Percentiles rank a stretch among this genome's conserved stretches.
These are phyloP conservation scores for Pharus latifolius DNA, from an alignment of 176 grass and related monocot species.

Conservation along the genomic window DNA sequence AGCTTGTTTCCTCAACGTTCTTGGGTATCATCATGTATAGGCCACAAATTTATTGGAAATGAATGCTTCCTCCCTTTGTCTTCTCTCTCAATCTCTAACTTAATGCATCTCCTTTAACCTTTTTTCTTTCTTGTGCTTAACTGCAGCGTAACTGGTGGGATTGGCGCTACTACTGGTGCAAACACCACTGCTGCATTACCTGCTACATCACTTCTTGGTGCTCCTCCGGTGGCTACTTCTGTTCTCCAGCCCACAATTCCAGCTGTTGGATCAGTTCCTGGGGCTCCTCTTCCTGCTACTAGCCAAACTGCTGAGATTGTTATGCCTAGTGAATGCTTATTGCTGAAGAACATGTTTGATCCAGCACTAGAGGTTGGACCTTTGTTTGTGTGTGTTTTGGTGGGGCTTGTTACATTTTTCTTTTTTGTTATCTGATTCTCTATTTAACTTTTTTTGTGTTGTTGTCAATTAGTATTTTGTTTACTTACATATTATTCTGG, in stretches of 20 bases:
- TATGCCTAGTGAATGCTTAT: slow-evolving; percentile 66
- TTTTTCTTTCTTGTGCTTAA: slow-evolving; percentile 1
- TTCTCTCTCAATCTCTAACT: neutral
- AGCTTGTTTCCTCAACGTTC: too few relatives aligned
- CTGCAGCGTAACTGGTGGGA: slow-evolving; percentile 57
- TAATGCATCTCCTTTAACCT: neutral
- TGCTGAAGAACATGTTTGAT: slow-evolving; percentile 98
- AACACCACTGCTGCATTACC: slow-evolving; percentile 34
- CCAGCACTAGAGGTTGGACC: slow-evolving; percentile 60
- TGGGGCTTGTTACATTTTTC: neutral
- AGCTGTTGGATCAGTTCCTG: slow-evolving; percentile 39
- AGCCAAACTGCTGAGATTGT: slow-evolving; percentile 24
- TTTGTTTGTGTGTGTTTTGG: neutral
- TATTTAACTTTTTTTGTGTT: neutral
- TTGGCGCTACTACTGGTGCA: slow-evolving; percentile 34
- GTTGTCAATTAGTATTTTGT: neutral
- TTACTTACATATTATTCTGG: neutral
- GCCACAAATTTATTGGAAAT: too few relatives aligned
- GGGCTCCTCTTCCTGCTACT: slow-evolving; percentile 35
- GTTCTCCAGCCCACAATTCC: slow-evolving; percentile 45
- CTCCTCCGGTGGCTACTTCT: slow-evolving; percentile 26
- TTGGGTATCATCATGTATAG: too few relatives aligned
- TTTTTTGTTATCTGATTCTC: neutral
- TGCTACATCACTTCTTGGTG: slow-evolving; percentile 49
- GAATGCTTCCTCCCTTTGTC: too few relatives aligned